phyloP scores from a whole-genome alignment of 441 rosid species.

The Syzygium malaccense region DNA sequence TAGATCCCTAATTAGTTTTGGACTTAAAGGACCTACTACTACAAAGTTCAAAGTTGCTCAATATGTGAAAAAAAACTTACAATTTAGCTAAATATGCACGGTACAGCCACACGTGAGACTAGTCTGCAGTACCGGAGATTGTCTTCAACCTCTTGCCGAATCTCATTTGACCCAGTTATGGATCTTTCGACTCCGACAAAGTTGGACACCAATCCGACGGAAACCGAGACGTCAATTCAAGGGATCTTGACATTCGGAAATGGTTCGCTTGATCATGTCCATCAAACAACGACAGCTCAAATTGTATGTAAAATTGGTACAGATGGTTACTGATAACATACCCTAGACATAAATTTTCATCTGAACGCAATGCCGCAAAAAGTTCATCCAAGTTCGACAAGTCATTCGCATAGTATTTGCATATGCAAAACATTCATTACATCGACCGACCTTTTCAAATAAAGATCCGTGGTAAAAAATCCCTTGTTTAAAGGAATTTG shows the following conservation, averaged over 20 bases:
- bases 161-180: background rate
- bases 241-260: background rate
- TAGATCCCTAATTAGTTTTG: background rate
- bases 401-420: background rate
- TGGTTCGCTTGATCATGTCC: background rate
- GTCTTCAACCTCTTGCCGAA: background rate
- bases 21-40: background rate
- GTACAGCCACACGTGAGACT: background rate
- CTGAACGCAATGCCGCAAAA: background rate
- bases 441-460: background rate
- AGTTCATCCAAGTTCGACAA: background rate
- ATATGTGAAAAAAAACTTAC: background rate
- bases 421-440: background rate
- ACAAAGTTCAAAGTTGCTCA: background rate
- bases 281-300: background rate
- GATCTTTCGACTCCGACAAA: background rate
- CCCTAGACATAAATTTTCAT: background rate
- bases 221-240: background rate
- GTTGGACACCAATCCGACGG: background rate
- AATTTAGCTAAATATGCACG: background rate
- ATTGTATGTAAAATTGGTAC: background rate
- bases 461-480: background rate
- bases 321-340: background rate
- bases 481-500: background rate
- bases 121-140: background rate